A percentile compares a stretch with the other conserved stretches of the same genome.
Evolutionary conservation across 2,329 filamentous ascomycete genomes (phyloP).

Genomic region (Periconia sp.): DNA sequence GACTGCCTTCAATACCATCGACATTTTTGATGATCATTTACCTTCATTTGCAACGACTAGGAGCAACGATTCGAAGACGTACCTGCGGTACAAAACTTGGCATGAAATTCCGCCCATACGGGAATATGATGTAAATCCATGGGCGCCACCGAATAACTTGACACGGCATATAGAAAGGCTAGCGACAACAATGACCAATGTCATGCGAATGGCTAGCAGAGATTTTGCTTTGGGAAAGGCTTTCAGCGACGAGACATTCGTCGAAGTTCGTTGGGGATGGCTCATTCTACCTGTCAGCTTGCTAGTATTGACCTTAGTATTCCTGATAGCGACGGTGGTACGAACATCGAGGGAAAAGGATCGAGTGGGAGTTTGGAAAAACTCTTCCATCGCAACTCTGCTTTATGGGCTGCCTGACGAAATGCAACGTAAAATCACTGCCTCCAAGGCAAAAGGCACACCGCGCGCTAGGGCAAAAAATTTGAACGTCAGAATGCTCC

Average conservation of each 20-base stretch:
- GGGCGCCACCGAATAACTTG: slow-evolving; percentile 14
- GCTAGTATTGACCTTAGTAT: slow-evolving; percentile 18
- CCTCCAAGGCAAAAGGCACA: slow-evolving; percentile 3
- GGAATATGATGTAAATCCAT: slow-evolving; percentile 11
- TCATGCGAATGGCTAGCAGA: slow-evolving; percentile 14
- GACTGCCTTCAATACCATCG: slow-evolving; percentile 13
- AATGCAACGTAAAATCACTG: slow-evolving; percentile 9
- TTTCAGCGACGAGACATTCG: slow-evolving; percentile 18
- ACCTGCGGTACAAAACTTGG: slow-evolving; percentile 1
- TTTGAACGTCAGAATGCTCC: slow-evolving; percentile 13
- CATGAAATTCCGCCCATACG: background rate
- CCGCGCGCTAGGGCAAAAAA: slow-evolving; percentile 12
- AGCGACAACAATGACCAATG: slow-evolving; percentile 16
- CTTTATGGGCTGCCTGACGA: slow-evolving; percentile 14
- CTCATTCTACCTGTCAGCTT: slow-evolving; percentile 26
- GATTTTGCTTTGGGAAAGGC: slow-evolving; percentile 10
- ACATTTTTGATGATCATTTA: slow-evolving; percentile 15
- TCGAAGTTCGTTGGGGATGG: slow-evolving; percentile 32
- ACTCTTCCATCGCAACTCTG: slow-evolving; percentile 12
- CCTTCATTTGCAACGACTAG: slow-evolving; percentile 12
- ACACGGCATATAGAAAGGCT: slow-evolving; percentile 16
- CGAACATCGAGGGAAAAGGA: slow-evolving; percentile 15
- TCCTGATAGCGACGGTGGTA: slow-evolving; percentile 23
- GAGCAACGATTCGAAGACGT: slow-evolving; percentile 1
- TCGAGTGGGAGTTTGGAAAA: slow-evolving; percentile 28